Evolutionary conservation across 2,329 filamentous ascomycete genomes (phyloP), one percentile per base, ranked within the genome.

Genomic region (Phyllosticta capitalensis): DNA sequence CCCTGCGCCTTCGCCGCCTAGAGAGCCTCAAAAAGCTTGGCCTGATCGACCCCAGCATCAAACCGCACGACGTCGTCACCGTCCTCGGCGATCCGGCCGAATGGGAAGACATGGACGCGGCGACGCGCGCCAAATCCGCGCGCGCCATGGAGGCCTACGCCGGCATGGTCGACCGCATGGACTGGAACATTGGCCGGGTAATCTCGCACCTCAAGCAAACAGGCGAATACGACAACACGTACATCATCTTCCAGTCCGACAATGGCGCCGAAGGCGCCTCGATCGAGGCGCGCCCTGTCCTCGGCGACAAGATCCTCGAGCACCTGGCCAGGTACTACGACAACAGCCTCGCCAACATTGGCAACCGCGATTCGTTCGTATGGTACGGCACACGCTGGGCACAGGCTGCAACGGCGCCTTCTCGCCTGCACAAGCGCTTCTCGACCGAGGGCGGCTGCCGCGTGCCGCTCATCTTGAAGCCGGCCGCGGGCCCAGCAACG

Each of bases 151-250:
- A 85, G 65, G 78, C 81, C 2, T 86, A 81, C 61, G 83, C 84
- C 0, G 84, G 75, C 10, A 86, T 87, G 81, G 83, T 86, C 2
- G 82, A 86, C 60, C 75, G 75, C 54, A 84, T 86, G 58, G 84
- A 86, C 64, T 67, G 69, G 61, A 83, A 84, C 61, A 77, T 87
- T 21, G 83, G 83, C 28, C 80, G 80, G 59, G 79, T 86, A 2
- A 70, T 84, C 21, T 72, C 80, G 30, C 80, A 84, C 63, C 76
- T 85, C 3, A 73, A 81, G 60, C 66, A 76, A 49, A 80, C 77
- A 2, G 81, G 78, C 59, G 82, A 86, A 65, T 74, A 82, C 0
- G 83, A 86, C 62, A 84, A 86, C 67, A 86, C 83, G 2, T 81
- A 85, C 62, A 75, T 86, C 54, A 77, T 80, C 65, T 86, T 86